Conservation (phyloP, 2,329 filamentous ascomycete genomes). For the Fusarium tanahbumbuense region DNA sequence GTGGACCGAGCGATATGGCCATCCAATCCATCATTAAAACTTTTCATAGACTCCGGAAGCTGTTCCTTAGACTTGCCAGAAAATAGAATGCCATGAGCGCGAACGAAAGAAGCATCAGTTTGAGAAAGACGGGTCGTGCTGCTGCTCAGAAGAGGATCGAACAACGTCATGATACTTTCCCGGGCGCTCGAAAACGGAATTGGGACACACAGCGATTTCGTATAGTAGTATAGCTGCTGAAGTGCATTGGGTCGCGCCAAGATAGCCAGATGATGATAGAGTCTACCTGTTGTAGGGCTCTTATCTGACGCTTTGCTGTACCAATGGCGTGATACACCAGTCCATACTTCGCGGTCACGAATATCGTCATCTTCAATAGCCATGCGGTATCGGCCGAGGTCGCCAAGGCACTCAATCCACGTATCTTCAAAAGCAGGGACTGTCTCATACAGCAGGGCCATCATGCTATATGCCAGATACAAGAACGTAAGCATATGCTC, state of each 20-base stretch:
- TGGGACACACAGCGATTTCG: constrained; percentile 75
- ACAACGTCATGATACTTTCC: constrained; percentile 76
- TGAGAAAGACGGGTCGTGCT: constrained; percentile 50
- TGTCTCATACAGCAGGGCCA: constrained; percentile 87
- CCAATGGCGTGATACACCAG: constrained; percentile 82
- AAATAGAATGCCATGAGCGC: constrained; percentile 73
- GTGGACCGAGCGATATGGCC: constrained; percentile 64
- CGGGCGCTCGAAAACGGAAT: constrained; percentile 75
- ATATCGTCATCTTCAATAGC: constrained; percentile 88
- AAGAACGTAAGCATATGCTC: constrained; percentile 95
- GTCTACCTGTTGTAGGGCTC: constrained; percentile 77
- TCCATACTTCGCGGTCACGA: constrained; percentile 83
- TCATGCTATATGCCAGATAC: constrained; percentile 89
- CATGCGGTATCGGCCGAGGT: constrained; percentile 86
- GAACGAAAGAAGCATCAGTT: constrained; percentile 71
- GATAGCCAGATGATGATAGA: constrained; percentile 91
- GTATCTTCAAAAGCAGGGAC: constrained; percentile 85
- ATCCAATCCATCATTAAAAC: constrained; percentile 67
- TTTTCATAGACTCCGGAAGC: constrained; percentile 57
- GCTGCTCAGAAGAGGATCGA: constrained; percentile 67
- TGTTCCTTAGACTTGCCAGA: constrained; percentile 60
- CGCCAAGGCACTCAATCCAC: constrained; percentile 93
- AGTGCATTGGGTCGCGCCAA: constrained; percentile 76
- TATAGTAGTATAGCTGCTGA: constrained; percentile 78
- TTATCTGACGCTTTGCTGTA: constrained; percentile 85